phyloP scores from a whole-genome alignment of 1,139 yeast species.

The Debaryomyces udenii region DNA sequence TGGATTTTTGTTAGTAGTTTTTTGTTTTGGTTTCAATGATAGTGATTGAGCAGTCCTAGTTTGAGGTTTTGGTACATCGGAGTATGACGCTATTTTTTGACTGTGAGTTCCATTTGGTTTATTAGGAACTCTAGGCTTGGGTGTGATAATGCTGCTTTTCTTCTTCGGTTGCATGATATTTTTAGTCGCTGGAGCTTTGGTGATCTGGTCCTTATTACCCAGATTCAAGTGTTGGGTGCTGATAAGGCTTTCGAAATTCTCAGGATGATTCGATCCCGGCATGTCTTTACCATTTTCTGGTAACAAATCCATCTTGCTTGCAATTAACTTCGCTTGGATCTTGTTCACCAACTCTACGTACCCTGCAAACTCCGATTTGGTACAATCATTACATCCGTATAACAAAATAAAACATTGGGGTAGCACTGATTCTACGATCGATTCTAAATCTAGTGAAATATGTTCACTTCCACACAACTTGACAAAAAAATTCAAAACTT shows the following conservation, averaged over 20 bases:
- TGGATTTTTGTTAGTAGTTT: slow-evolving; percentile 13
- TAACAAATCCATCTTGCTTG: slow-evolving; percentile 33
- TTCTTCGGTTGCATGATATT: slow-evolving; percentile 19
- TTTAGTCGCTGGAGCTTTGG: slow-evolving; percentile 28
- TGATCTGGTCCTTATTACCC: slow-evolving; percentile 28
- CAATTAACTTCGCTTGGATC: slow-evolving; percentile 33
- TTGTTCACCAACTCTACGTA: slow-evolving; percentile 32
- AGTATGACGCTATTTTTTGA: background rate
- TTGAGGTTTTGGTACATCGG: background rate
- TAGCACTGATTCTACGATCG: slow-evolving; percentile 39
- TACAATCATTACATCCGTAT: slow-evolving; percentile 48
- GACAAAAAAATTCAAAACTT: slow-evolving; percentile 56
- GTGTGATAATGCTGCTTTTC: slow-evolving; percentile 1
- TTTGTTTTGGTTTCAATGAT: slow-evolving; percentile 16
- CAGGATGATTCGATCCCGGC: slow-evolving; percentile 1
- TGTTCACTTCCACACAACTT: slow-evolving; percentile 44
- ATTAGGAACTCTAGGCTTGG: no score
- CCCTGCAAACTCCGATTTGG: slow-evolving; percentile 35
- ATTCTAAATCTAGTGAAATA: slow-evolving; percentile 39
- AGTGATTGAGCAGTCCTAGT: slow-evolving; percentile 13
- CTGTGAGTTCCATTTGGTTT: background rate
- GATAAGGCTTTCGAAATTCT: slow-evolving; percentile 36
- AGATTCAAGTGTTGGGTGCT: slow-evolving; percentile 36
- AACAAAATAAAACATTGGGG: slow-evolving; percentile 43
- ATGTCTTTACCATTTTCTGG: slow-evolving; percentile 17